These are phyloP conservation scores for Trichaptum fuscoviolaceum DNA, from an alignment of 768 basidiomycete genomes.

Conservation along the genomic window DNA sequence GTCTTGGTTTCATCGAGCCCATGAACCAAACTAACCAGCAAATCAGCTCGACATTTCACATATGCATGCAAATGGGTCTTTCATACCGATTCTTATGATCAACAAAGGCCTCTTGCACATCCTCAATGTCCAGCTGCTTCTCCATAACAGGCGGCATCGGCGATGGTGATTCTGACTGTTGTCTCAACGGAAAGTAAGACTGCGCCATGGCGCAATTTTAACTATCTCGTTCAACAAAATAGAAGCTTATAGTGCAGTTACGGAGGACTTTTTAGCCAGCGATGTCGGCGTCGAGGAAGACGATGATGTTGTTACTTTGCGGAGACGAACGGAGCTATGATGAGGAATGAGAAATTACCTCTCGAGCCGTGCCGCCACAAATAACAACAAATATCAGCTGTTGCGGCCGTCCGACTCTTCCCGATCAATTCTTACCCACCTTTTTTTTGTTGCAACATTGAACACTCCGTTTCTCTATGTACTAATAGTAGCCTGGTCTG, in stretches of 20 bases:
- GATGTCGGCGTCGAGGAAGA: neutral
- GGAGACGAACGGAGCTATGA: neutral
- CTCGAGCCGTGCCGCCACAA: neutral
- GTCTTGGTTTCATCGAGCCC: slow-evolving; percentile 71
- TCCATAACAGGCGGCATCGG: slow-evolving; percentile 16
- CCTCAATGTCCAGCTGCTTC: slow-evolving; percentile 49
- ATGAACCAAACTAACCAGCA: slow-evolving; percentile 51
- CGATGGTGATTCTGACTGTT: slow-evolving; percentile 1
- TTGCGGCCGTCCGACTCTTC: neutral
- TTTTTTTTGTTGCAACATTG: no score
- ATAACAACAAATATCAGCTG: neutral
- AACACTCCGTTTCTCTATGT: no score
- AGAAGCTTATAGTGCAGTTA: neutral
- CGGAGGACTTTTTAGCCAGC: neutral
- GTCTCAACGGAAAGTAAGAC: slow-evolving; percentile 8
- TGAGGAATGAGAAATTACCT: neutral
- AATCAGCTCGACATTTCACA: neutral
- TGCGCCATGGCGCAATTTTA: slow-evolving; percentile 7
- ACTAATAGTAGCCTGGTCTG: no score
- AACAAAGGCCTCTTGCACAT: slow-evolving; percentile 72
- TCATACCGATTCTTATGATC: slow-evolving; percentile 70
- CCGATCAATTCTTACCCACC: no score
- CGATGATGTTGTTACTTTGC: neutral
- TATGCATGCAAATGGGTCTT: neutral
- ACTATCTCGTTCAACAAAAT: neutral